Conservation (phyloP, 352 stramenopile species). For the Phytopythium litorale region DNA sequence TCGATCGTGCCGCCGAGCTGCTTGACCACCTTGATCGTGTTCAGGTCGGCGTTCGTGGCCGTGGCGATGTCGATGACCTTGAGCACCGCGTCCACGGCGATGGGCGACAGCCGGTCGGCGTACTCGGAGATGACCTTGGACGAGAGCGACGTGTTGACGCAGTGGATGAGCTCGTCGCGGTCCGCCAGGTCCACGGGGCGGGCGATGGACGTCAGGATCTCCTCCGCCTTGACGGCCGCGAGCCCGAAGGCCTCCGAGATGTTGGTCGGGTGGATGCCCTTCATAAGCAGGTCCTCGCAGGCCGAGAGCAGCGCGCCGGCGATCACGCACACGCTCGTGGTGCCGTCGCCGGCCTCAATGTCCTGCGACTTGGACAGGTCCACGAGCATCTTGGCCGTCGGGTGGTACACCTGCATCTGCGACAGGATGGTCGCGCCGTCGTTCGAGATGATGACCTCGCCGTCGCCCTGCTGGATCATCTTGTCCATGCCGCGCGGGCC, state of each 20-base stretch:
- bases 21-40: conserved; percentile 97
- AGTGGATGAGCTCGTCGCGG: conserved; percentile 95
- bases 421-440: conserved; percentile 99
- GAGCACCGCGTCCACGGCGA: conserved; percentile 98
- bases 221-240: conserved; percentile 85
- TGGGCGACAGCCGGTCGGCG: conserved; percentile 95
- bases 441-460: conserved; percentile 99
- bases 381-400: conserved; percentile 99
- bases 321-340: conserved; percentile 98
- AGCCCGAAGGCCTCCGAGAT: conserved; percentile 96
- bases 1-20: conserved; percentile 99
- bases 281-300: conserved; percentile 88
- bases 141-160: conserved; percentile 97
- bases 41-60: conserved; percentile 96
- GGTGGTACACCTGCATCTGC: conserved; percentile 98
- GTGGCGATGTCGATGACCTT: conserved; percentile 93
- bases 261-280: conserved; percentile 98
- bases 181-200: conserved; percentile 93
- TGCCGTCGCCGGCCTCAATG: conserved; percentile 98
- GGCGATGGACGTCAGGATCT: conserved; percentile 90
- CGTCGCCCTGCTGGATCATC: conserved; percentile 97
- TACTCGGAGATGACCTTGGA: conserved; percentile 98
- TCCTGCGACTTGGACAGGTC: conserved; percentile 99
- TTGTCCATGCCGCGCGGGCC: conserved; percentile 99
- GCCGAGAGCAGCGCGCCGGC: conserved; percentile 97